Conservation (phyloP, 129 eudicot genomes). For the Mikania micrantha region DNA sequence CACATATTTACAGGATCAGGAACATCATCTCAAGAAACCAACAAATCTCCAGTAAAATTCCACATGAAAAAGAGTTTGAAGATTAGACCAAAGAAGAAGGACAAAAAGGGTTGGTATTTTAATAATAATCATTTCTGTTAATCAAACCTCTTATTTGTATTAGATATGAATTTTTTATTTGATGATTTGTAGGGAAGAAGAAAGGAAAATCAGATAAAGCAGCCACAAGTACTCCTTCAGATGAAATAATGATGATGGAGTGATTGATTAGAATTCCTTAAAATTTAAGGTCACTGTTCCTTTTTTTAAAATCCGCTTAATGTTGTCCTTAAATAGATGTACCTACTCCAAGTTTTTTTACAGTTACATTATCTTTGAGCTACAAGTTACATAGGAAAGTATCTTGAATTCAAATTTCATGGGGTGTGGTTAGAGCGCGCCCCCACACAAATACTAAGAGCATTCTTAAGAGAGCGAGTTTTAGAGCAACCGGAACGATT, state of each 20-base stretch:
- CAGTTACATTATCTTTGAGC: too few species aligned
- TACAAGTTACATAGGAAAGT: too few species aligned
- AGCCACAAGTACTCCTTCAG: conserved; percentile 32
- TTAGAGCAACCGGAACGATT: too few species aligned
- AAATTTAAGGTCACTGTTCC: background rate
- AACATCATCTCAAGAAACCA: conserved; percentile 38
- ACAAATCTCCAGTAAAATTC: conserved; percentile 41
- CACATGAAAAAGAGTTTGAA: conserved; percentile 67
- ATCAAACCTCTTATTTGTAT: background rate
- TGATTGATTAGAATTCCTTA: conserved; percentile 3
- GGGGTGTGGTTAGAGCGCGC: too few species aligned
- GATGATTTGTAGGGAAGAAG: conserved; percentile 36
- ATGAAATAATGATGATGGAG: conserved; percentile 65
- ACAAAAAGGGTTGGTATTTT: conserved; percentile 37
- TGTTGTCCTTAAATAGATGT: conserved; percentile 9
- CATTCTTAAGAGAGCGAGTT: too few species aligned
- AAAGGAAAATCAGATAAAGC: conserved; percentile 32
- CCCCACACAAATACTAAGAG: too few species aligned
- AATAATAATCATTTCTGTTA: background rate
- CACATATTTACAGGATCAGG: conserved; percentile 21
- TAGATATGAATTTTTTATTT: background rate
- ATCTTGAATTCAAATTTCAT: too few species aligned
- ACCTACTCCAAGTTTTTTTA: background rate
- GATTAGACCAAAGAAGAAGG: conserved; percentile 46
- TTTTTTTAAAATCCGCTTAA: background rate